These are phyloP conservation scores for Dactylellina sp. DNA, from an alignment of 2,329 filamentous ascomycete genomes.

Conservation along the genomic window DNA sequence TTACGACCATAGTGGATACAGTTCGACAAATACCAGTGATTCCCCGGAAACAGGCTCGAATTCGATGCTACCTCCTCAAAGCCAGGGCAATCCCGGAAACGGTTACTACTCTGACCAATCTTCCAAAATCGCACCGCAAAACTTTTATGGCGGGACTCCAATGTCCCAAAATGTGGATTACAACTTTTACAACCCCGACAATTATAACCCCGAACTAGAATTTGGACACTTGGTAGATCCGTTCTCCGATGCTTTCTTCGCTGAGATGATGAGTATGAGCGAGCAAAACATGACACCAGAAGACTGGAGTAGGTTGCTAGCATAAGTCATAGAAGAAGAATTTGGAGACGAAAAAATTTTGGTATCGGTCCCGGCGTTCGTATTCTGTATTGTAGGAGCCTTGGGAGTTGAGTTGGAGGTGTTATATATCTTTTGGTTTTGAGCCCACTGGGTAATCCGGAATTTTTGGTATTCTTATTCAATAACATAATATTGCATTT, in stretches of 20 bases:
- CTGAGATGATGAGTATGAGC: slow-evolving; percentile 51
- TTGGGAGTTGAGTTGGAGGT: slow-evolving; percentile 29
- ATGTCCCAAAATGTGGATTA: slow-evolving; percentile 26
- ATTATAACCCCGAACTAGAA: slow-evolving; percentile 50
- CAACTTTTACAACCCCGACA: slow-evolving; percentile 53
- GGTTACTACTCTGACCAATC: slow-evolving; percentile 17
- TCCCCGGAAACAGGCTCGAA: slow-evolving; percentile 16
- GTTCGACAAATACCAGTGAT: slow-evolving; percentile 1
- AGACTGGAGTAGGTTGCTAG: slow-evolving; percentile 47
- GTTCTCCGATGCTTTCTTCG: slow-evolving; percentile 52
- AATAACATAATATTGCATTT: background rate
- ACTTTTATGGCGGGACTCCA: slow-evolving; percentile 18
- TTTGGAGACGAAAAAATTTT: background rate
- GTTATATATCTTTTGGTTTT: slow-evolving; percentile 17
- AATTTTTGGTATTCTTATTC: slow-evolving; percentile 3
- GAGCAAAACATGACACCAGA: slow-evolving; percentile 55
- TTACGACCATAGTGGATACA: slow-evolving; percentile 26
- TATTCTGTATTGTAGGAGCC: slow-evolving; percentile 13
- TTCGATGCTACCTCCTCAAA: slow-evolving; percentile 27
- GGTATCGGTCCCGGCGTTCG: background rate
- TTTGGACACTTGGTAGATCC: slow-evolving; percentile 51
- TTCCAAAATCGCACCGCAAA: slow-evolving; percentile 15
- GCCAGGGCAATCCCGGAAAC: slow-evolving; percentile 4
- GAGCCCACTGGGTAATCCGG: too few species aligned
- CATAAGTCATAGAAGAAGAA: slow-evolving; percentile 13